Percentiles rank a stretch among this genome's conserved stretches.
phyloP scores from a whole-genome alignment of 768 basidiomycete genomes.

The Lactifluus echinatus region DNA sequence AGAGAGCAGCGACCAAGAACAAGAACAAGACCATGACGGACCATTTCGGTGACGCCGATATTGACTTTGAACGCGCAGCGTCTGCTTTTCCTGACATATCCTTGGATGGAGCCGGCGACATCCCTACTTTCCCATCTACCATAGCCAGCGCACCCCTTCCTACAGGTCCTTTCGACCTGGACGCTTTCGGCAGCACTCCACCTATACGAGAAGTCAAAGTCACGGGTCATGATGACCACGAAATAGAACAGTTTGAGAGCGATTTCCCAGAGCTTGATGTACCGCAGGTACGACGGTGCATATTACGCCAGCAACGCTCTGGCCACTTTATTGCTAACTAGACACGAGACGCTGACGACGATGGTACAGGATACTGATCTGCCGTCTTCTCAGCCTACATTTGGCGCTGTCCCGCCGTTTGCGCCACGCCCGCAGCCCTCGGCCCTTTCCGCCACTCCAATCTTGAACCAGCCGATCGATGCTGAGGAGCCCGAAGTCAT shows the following conservation, averaged over 20 bases:
- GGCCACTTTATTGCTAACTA: neutral
- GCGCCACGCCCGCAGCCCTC: constrained; percentile 74
- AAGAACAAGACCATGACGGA: constrained; percentile 27
- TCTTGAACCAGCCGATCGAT: constrained; percentile 53
- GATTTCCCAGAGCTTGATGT: constrained; percentile 77
- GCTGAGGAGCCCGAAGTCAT: constrained; percentile 86
- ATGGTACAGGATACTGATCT: constrained; percentile 13
- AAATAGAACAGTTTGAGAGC: constrained; percentile 72
- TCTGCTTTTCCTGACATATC: constrained; percentile 82
- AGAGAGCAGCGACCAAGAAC: neutral
- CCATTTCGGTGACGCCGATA: constrained; percentile 40
- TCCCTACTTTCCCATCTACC: constrained; percentile 34
- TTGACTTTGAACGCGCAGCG: constrained; percentile 77
- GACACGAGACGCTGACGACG: constrained; percentile 17
- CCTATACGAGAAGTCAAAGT: constrained; percentile 55
- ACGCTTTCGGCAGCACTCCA: constrained; percentile 49
- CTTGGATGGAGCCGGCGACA: constrained; percentile 54
- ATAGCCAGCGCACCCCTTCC: constrained; percentile 20
- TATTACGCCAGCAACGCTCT: neutral
- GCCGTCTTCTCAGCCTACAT: constrained; percentile 31
- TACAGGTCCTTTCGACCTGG: constrained; percentile 49
- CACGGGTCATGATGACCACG: constrained; percentile 66
- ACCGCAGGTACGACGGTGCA: constrained; percentile 28
- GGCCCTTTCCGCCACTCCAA: constrained; percentile 61
- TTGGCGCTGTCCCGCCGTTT: constrained; percentile 46